phyloP scores from a whole-genome alignment of 148 eudicot genomes.

The Limonium bicolor region DNA sequence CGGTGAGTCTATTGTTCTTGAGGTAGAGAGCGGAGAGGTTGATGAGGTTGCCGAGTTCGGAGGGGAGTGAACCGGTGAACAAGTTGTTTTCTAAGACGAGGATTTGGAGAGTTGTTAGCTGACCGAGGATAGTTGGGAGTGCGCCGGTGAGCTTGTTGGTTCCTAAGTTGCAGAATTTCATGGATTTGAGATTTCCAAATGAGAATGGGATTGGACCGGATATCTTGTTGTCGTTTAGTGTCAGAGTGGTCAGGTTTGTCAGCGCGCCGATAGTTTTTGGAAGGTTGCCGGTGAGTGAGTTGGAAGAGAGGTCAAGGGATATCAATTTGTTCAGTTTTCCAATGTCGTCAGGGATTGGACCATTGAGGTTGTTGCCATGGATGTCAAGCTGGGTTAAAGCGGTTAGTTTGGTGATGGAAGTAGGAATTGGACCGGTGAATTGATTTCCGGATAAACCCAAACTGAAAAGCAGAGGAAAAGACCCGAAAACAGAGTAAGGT shows the following conservation, averaged over 20 bases:
- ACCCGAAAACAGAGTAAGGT: slow-evolving; percentile 20
- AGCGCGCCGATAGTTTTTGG: slow-evolving; percentile 50
- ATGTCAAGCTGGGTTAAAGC: slow-evolving; percentile 33
- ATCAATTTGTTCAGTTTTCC: slow-evolving; percentile 36
- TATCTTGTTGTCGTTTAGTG: slow-evolving; percentile 35
- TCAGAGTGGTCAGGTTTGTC: slow-evolving; percentile 19
- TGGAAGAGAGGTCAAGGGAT: slow-evolving; percentile 54
- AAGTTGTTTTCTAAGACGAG: slow-evolving; percentile 41
- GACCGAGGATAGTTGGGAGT: slow-evolving; percentile 46
- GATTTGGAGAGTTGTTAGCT: slow-evolving; percentile 29
- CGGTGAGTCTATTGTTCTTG: slow-evolving; percentile 38
- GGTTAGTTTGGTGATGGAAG: slow-evolving; percentile 26
- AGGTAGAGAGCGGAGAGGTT: slow-evolving; percentile 29
- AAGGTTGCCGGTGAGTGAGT: slow-evolving; percentile 41
- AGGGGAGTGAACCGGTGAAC: slow-evolving; percentile 46
- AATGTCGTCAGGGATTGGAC: slow-evolving; percentile 49
- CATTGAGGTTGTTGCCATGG: slow-evolving; percentile 34
- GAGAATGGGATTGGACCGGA: slow-evolving; percentile 44
- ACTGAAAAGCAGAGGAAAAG: slow-evolving; percentile 17
- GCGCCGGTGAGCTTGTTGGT: slow-evolving; percentile 34
- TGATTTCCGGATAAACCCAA: slow-evolving; percentile 42
- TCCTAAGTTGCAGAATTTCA: slow-evolving; percentile 20
- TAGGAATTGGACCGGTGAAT: slow-evolving; percentile 39
- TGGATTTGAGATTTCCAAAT: slow-evolving; percentile 25
- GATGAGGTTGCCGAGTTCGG: slow-evolving; percentile 32